phyloP scores from a whole-genome alignment of 768 basidiomycete genomes.

The Trametopsis cervina region DNA sequence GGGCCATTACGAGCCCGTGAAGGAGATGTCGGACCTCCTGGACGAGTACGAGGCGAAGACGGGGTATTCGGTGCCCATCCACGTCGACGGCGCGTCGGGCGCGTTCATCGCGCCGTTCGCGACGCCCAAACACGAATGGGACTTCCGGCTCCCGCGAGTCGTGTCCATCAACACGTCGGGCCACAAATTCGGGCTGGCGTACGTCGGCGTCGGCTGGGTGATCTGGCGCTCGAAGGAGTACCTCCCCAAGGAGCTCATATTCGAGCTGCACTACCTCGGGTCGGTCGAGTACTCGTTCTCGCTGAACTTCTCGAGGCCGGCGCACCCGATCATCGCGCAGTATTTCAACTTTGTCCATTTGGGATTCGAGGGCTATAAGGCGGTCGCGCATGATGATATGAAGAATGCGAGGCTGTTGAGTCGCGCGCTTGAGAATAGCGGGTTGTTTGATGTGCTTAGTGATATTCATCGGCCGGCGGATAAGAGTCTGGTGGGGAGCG shows the following conservation, averaged over 20 bases:
- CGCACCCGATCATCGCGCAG: conserved; percentile 54
- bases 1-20: conserved; percentile 70
- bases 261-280: conserved; percentile 48
- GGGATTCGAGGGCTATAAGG: conserved; percentile 47
- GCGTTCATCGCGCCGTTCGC: conserved; percentile 61
- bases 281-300: conserved; percentile 72
- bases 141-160: conserved; percentile 53
- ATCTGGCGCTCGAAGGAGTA: conserved; percentile 50
- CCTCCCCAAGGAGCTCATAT: conserved; percentile 66
- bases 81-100: conserved; percentile 53
- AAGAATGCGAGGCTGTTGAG: conserved; percentile 62
- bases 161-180: conserved; percentile 53
- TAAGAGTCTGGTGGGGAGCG: conserved; percentile 17
- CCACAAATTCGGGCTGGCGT: conserved; percentile 54
- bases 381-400: conserved; percentile 39
- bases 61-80: conserved; percentile 32
- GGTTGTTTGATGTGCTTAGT: conserved; percentile 44
- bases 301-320: conserved; percentile 54
- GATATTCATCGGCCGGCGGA: conserved; percentile 44
- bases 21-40: conserved; percentile 75
- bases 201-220: conserved; percentile 59
- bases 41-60: conserved; percentile 45
- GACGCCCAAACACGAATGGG: conserved; percentile 47
- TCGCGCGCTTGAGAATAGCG: conserved; percentile 51
- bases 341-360: conserved; percentile 61